phyloP scores from a whole-genome alignment of 2,329 filamentous ascomycete species.

The Fusarium longipes region DNA sequence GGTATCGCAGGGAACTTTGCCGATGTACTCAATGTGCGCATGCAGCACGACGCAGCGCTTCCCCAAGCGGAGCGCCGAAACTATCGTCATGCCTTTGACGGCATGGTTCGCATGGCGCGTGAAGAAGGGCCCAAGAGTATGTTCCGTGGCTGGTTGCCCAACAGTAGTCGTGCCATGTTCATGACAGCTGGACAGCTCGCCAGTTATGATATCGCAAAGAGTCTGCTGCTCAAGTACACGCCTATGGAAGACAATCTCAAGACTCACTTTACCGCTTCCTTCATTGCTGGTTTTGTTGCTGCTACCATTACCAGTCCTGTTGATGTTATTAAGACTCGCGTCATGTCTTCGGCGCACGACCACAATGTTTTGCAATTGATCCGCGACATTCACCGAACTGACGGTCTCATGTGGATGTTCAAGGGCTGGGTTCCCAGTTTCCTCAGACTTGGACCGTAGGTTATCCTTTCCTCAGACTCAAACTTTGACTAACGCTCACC shows the following conservation, averaged over 20 bases:
- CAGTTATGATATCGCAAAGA: constrained; percentile 86
- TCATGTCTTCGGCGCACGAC: constrained; percentile 75
- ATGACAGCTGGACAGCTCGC: constrained; percentile 90
- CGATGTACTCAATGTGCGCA: constrained; percentile 96
- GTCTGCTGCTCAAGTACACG: constrained; percentile 72
- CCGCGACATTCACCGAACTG: constrained; percentile 72
- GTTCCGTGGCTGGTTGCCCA: constrained; percentile 88
- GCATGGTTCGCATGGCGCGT: constrained; percentile 85
- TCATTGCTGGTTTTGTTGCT: constrained; percentile 83
- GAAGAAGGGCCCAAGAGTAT: constrained; percentile 81
- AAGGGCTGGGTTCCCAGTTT: constrained; percentile 89
- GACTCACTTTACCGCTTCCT: constrained; percentile 82
- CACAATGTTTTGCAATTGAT: constrained; percentile 69
- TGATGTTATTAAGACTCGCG: constrained; percentile 88
- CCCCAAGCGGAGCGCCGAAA: constrained; percentile 79
- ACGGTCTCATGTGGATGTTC: constrained; percentile 86
- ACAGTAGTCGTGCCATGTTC: constrained; percentile 81
- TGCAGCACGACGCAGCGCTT: constrained; percentile 92
- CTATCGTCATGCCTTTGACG: constrained; percentile 90
- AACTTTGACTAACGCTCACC: constrained; percentile 25
- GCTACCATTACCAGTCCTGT: constrained; percentile 87
- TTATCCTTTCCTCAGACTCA: constrained; percentile 32
- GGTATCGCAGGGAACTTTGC: constrained; percentile 93
- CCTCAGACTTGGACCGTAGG: constrained; percentile 71
- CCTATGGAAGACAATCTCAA: constrained; percentile 75